Evolutionary conservation across 805 yeast genomes (phyloP).

Genomic region (Candida saitoana): DNA sequence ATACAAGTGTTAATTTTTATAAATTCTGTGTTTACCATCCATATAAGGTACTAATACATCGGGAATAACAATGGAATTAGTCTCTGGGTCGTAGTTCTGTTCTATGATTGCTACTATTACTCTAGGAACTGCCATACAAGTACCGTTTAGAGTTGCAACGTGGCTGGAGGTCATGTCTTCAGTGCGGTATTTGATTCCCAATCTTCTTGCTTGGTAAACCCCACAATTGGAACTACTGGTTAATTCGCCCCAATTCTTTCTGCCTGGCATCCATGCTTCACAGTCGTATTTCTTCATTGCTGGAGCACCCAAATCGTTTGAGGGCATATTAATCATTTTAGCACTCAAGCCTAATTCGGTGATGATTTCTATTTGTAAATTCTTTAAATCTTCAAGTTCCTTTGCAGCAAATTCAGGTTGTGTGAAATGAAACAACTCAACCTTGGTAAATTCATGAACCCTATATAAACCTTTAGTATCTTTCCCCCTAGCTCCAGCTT

Average conservation of each 20-base stretch:
- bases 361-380: conserved; percentile 63
- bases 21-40: conserved; percentile 52
- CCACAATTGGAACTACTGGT: conserved; percentile 89
- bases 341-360: conserved; percentile 70
- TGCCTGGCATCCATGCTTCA: conserved; percentile 98
- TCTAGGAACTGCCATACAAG: conserved; percentile 93
- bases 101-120: conserved; percentile 87
- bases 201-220: conserved; percentile 83
- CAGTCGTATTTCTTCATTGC: conserved; percentile 89
- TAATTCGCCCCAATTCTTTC: conserved; percentile 89
- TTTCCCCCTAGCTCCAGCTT: conserved; percentile 94
- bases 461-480: conserved; percentile 90
- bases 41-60: conserved; percentile 62
- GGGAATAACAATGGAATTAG: conserved; percentile 59
- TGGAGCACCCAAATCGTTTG: conserved; percentile 88
- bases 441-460: conserved; percentile 95
- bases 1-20: conserved; percentile 9
- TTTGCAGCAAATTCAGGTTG: conserved; percentile 40
- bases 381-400: conserved; percentile 57
- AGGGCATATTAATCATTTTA: conserved; percentile 82
- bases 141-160: conserved; percentile 87
- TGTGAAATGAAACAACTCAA: conserved; percentile 81
- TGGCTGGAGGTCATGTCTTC: conserved; percentile 36
- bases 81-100: conserved; percentile 64
- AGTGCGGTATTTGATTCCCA: conserved; percentile 57